Evolutionary conservation across 2,329 filamentous ascomycete species (phyloP).

Genomic region (Fusarium secorum): DNA sequence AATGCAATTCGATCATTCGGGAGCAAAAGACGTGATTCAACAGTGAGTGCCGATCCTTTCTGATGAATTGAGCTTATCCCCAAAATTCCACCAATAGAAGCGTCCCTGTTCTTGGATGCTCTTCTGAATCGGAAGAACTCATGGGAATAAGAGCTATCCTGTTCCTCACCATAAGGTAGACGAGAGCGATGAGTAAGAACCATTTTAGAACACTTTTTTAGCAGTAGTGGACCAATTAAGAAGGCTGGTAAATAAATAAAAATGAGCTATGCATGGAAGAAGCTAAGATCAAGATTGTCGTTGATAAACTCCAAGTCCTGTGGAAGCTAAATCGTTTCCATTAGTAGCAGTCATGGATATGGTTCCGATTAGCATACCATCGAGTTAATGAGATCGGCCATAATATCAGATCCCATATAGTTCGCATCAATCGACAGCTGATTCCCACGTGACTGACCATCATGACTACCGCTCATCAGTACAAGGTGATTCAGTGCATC

Average conservation of each 20-base stretch:
- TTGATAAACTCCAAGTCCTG: neutral
- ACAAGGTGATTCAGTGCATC: accelerated
- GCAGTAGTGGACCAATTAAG: too few species aligned
- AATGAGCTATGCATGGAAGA: neutral
- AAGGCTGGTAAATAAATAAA: too few species aligned
- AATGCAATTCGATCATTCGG: neutral
- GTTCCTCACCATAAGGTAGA: too few species aligned
- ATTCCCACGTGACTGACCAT: accelerated
- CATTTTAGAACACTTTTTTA: too few species aligned
- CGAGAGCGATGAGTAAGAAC: too few species aligned
- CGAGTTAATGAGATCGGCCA: neutral
- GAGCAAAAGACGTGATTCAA: conserved; percentile 6
- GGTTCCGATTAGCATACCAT: neutral
- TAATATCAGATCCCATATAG: neutral
- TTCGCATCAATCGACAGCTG: neutral
- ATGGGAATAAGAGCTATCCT: too few species aligned
- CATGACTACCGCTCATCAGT: neutral
- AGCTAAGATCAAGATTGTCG: neutral
- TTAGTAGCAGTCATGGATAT: neutral
- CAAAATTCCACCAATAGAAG: conserved; percentile 13
- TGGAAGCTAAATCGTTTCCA: neutral
- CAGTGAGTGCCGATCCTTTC: neutral
- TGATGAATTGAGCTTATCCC: neutral
- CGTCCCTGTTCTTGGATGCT: accelerated
- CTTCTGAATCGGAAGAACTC: too few species aligned